Percentiles rank a stretch among this genome's conserved stretches.
Conservation (phyloP, 2,329 filamentous ascomycete species). For the Cryphonectria nitschkei region DNA sequence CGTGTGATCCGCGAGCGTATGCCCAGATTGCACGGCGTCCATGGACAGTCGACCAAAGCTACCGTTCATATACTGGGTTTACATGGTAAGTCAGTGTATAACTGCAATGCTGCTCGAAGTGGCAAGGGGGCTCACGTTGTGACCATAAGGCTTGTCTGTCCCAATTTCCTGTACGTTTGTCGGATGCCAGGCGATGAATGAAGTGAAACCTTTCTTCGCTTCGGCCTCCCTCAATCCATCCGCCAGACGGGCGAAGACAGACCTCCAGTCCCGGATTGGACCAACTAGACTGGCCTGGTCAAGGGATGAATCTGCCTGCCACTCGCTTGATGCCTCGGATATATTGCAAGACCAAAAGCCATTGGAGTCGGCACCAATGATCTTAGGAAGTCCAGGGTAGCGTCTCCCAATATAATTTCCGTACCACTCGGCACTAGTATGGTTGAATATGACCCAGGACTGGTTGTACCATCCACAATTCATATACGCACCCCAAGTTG, state of each 20-base stretch:
- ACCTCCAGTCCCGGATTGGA: conserved; percentile 8
- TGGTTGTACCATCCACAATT: conserved; percentile 10
- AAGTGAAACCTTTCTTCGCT: neutral
- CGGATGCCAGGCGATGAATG: conserved; percentile 10
- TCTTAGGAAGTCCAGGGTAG: conserved; percentile 13
- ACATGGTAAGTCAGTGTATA: neutral
- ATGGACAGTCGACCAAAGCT: conserved; percentile 9
- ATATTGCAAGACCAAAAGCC: conserved; percentile 11
- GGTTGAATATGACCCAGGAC: conserved; percentile 8
- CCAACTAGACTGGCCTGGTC: conserved; percentile 9
- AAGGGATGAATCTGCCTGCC: neutral
- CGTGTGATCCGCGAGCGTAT: conserved; percentile 1
- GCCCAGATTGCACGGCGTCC: conserved; percentile 13
- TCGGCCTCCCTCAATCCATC: conserved; percentile 9
- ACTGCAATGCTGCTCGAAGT: neutral
- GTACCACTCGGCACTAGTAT: conserved; percentile 11
- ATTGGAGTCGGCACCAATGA: conserved; percentile 15
- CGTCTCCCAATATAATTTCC: conserved; percentile 7
- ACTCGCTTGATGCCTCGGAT: neutral
- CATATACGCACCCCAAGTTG: conserved; percentile 13
- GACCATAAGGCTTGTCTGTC: conserved; percentile 10
- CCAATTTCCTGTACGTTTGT: conserved; percentile 5
- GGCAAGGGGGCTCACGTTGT: neutral
- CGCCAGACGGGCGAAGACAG: conserved; percentile 9
- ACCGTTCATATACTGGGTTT: conserved; percentile 6